Evolutionary conservation across 257 asterid species (phyloP).

Genomic region (Solanum dulcamara): DNA sequence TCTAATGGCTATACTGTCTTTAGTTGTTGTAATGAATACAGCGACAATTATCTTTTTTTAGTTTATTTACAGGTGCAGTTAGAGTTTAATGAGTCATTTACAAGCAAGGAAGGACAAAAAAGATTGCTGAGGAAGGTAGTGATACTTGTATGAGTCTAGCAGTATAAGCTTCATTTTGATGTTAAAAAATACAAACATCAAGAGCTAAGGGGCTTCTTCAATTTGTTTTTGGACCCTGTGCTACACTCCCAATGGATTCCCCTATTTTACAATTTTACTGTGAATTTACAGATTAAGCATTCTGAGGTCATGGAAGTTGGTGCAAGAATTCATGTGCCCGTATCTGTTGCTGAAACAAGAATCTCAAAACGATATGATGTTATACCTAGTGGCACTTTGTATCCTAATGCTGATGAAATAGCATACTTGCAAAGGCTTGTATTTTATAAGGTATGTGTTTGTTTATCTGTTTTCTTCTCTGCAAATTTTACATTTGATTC

Average conservation of each 20-base stretch:
- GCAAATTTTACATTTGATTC: background rate
- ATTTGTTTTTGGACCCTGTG: background rate
- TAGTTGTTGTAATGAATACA: background rate
- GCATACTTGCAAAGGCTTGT: conserved; percentile 73
- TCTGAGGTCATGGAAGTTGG: conserved; percentile 63
- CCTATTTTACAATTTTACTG: background rate
- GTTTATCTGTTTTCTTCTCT: background rate
- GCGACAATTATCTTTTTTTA: background rate
- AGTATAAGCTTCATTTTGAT: background rate
- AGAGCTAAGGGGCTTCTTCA: background rate
- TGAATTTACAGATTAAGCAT: conserved; percentile 48
- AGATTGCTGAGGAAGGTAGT: conserved; percentile 48
- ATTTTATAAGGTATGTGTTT: conserved; percentile 49
- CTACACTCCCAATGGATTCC: background rate
- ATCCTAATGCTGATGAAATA: conserved; percentile 96
- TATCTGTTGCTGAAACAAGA: conserved; percentile 62
- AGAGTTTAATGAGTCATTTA: conserved; percentile 25
- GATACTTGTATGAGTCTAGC: conserved; percentile 4
- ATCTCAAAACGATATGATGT: conserved; percentile 76
- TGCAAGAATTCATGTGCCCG: conserved; percentile 52
- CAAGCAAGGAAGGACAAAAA: conserved; percentile 12
- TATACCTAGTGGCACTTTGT: conserved; percentile 71
- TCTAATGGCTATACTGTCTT: background rate
- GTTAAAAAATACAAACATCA: background rate
- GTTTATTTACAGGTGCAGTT: conserved; percentile 44